Percentiles rank a stretch among this genome's conserved stretches.
Evolutionary conservation across 2,329 filamentous ascomycete genomes (phyloP).

Genomic region (Trichoderma semiorbis): DNA sequence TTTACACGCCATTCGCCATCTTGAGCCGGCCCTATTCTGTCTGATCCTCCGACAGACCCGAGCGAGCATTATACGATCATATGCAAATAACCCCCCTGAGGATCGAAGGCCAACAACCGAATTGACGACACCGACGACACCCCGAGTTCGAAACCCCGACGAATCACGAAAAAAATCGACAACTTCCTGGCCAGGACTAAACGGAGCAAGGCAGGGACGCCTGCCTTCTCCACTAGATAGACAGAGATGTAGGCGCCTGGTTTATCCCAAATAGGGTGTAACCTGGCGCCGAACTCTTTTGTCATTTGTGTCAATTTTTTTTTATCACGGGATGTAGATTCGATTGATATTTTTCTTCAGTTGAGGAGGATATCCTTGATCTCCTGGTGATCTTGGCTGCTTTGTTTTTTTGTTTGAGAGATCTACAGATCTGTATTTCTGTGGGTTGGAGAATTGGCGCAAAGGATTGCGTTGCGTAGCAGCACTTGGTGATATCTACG

Average conservation of each 20-base stretch:
- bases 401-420: neutral
- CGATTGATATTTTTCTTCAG: neutral
- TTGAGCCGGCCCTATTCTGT: neutral
- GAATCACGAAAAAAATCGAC: neutral
- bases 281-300: slow-evolving; percentile 30
- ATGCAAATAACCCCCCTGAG: slow-evolving; percentile 22
- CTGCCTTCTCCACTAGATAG: neutral
- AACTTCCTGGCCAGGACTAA: neutral
- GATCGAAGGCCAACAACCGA: neutral
- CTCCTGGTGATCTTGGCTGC: neutral
- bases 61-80: neutral
- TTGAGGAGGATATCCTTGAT: neutral
- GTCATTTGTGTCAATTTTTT: slow-evolving; percentile 7
- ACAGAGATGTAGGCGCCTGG: slow-evolving; percentile 28
- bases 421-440: neutral
- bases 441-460: neutral
- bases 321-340: neutral
- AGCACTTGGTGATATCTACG: neutral
- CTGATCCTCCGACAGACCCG: neutral
- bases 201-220: neutral
- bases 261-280: neutral
- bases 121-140: slow-evolving; percentile 6
- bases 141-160: slow-evolving; percentile 1
- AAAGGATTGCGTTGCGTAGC: neutral
- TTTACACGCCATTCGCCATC: neutral